Evolutionary conservation across 1,284 basidiomycete species (phyloP).

Genomic region (Marasmius sp.): DNA sequence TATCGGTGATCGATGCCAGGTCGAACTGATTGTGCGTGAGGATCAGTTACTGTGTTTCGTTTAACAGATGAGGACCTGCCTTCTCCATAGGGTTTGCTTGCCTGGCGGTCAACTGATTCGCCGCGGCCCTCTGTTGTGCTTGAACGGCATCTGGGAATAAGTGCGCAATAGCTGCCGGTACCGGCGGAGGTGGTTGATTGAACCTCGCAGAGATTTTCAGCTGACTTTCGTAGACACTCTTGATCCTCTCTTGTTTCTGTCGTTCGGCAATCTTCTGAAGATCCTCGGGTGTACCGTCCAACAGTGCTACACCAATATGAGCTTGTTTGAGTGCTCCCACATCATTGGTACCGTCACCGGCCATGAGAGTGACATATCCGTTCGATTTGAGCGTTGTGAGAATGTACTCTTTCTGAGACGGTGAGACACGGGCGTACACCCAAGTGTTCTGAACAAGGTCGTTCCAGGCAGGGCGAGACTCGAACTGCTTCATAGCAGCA

Average conservation of each 20-base stretch:
- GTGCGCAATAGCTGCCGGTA: constrained; percentile 81
- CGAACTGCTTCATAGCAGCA: constrained; percentile 84
- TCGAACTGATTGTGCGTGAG: constrained; percentile 68
- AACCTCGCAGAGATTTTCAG: constrained; percentile 86
- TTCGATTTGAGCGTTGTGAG: constrained; percentile 84
- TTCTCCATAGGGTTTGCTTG: constrained; percentile 89
- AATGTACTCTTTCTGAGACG: constrained; percentile 91
- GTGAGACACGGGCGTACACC: constrained; percentile 98
- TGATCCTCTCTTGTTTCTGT: constrained; percentile 84
- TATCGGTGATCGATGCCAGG: constrained; percentile 82
- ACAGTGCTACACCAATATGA: constrained; percentile 89
- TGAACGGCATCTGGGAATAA: constrained; percentile 88
- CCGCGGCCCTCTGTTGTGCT: constrained; percentile 79
- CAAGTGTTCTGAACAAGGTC: constrained; percentile 89
- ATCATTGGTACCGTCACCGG: constrained; percentile 96
- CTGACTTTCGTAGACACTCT: constrained; percentile 95
- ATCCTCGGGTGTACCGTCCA: constrained; percentile 90
- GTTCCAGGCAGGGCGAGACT: constrained; percentile 63
- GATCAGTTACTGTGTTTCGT: background rate
- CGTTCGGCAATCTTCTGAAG: constrained; percentile 92
- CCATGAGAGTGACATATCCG: constrained; percentile 93
- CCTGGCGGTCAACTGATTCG: constrained; percentile 61
- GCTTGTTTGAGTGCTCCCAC: constrained; percentile 96
- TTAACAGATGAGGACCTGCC: constrained; percentile 41
- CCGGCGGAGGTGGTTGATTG: constrained; percentile 88